Conservation (phyloP, 768 basidiomycete genomes). For the Tubosaeta brunneosetosa region DNA sequence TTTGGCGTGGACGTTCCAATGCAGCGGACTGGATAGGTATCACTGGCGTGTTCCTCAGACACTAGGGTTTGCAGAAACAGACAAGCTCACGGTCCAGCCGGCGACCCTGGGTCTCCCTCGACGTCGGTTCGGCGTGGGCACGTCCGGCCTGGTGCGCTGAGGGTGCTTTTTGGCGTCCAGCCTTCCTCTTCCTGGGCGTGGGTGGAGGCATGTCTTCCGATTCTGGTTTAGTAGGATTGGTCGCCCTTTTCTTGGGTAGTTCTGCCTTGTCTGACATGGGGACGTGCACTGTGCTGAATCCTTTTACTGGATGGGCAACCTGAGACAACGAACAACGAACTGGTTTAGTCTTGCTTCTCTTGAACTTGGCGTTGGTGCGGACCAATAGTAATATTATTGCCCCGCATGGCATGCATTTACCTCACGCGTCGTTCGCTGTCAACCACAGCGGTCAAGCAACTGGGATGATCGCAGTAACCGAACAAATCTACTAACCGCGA, state of each 20-base stretch:
- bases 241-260: conserved; percentile 21
- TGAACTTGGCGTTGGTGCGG: conserved; percentile 7
- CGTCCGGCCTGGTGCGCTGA: conserved; percentile 11
- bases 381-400: conserved; percentile 1
- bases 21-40: conserved; percentile 16
- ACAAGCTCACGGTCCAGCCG: conserved; percentile 25
- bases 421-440: not conserved
- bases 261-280: conserved; percentile 27
- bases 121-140: conserved; percentile 13
- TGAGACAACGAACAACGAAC: conserved; percentile 13
- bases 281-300: conserved; percentile 5
- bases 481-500: too few species aligned
- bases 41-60: conserved; percentile 17
- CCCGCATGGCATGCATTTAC: conserved; percentile 11
- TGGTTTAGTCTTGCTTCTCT: conserved; percentile 24
- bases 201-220: conserved; percentile 12
- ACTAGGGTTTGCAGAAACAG: not conserved
- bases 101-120: conserved; percentile 21
- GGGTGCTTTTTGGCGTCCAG: conserved; percentile 13
- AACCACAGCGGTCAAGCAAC: not conserved
- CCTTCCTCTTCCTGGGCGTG: conserved; percentile 27
- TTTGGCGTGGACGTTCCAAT: conserved; percentile 25
- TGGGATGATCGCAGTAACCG: too few species aligned
- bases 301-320: conserved; percentile 9
- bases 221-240: conserved; percentile 12